These are phyloP conservation scores for Nakaseomyces delphensis DNA, from an alignment of 1,139 yeast species.

Conservation along the genomic window DNA sequence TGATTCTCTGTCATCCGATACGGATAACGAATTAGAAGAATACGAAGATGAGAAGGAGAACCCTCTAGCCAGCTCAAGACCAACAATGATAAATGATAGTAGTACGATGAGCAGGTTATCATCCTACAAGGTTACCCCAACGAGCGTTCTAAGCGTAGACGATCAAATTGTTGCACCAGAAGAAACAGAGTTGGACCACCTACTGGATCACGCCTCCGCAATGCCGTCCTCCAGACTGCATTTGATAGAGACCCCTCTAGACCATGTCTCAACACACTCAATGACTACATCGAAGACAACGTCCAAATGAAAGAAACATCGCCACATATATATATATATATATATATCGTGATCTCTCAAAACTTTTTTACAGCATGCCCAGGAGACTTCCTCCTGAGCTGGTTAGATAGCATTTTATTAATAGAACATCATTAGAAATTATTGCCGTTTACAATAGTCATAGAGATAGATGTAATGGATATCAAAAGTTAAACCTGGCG, in stretches of 20 bases:
- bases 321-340: background rate
- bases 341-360: too few relatives aligned
- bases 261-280: background rate
- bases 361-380: too few relatives aligned
- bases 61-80: background rate
- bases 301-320: background rate
- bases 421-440: too few relatives aligned
- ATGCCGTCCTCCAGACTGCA: background rate
- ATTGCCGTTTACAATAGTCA: too few relatives aligned
- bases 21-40: slow-evolving; percentile 5
- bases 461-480: too few relatives aligned
- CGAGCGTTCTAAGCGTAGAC: background rate
- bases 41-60: background rate
- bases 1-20: background rate
- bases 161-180: background rate
- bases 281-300: background rate
- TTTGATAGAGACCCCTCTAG: background rate
- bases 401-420: too few relatives aligned
- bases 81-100: background rate
- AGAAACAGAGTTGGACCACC: background rate
- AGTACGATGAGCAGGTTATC: background rate
- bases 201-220: slow-evolving; percentile 1
- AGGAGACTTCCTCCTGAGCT: too few relatives aligned
- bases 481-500: too few relatives aligned
- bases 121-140: background rate